Conservation (phyloP, 495 filamentous ascomycete species). For the Ascodesmis nigricans region DNA sequence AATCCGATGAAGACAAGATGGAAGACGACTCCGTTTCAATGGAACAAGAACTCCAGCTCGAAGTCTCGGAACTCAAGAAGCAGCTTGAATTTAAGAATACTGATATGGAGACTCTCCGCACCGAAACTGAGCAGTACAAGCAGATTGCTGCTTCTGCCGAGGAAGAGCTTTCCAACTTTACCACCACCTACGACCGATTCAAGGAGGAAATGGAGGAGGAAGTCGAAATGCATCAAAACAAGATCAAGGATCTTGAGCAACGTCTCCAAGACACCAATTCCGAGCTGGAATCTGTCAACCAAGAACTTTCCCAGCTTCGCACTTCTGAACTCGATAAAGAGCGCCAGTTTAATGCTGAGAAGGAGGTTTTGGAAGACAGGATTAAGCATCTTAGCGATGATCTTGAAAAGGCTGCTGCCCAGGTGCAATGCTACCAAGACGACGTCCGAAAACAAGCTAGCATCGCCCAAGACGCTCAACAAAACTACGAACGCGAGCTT, state of each 20-base stretch:
- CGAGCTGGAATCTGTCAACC: constrained; percentile 59
- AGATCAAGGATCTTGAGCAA: constrained; percentile 56
- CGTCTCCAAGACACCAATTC: constrained; percentile 57
- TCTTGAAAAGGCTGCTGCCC: constrained; percentile 50
- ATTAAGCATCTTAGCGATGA: constrained; percentile 70
- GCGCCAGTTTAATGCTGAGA: constrained; percentile 61
- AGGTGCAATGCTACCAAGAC: constrained; percentile 63
- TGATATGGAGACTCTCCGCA: constrained; percentile 57
- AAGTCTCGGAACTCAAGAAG: constrained; percentile 63
- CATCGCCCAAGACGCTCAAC: constrained; percentile 78
- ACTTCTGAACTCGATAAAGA: constrained; percentile 51
- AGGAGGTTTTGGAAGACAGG: constrained; percentile 45
- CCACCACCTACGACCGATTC: constrained; percentile 66
- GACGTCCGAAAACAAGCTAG: constrained; percentile 81
- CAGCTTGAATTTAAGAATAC: constrained; percentile 51
- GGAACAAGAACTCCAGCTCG: constrained; percentile 59
- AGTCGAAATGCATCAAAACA: constrained; percentile 41
- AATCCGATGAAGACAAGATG: constrained; percentile 26
- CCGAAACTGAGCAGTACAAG: constrained; percentile 67
- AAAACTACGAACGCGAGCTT: constrained; percentile 83
- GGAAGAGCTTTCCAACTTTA: constrained; percentile 58
- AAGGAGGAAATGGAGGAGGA: constrained; percentile 58
- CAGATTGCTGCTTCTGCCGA: constrained; percentile 74
- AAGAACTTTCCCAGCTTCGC: constrained; percentile 53
- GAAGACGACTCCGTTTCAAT: constrained; percentile 32